phyloP scores from a whole-genome alignment of 495 filamentous ascomycete species.

The Lophiotrema nucula region DNA sequence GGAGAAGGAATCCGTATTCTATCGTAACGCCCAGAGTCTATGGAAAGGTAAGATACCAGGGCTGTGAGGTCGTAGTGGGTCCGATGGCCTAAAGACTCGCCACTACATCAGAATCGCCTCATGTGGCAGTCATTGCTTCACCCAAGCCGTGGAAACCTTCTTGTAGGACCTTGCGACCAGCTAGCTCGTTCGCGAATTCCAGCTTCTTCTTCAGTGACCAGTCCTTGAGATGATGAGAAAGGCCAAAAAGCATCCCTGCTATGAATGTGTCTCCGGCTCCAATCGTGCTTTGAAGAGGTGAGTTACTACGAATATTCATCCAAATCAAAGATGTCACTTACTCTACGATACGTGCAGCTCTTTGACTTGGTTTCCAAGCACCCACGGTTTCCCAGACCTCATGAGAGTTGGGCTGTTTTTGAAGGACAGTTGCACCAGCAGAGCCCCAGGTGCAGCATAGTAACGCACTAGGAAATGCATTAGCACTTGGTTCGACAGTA shows the following conservation, averaged over 20 bases:
- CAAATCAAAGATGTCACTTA: slow-evolving; percentile 45
- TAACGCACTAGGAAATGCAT: slow-evolving; percentile 48
- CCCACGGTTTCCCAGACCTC: neutral
- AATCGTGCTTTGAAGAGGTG: slow-evolving; percentile 51
- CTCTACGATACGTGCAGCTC: slow-evolving; percentile 67
- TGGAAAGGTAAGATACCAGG: slow-evolving; percentile 21
- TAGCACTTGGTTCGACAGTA: neutral
- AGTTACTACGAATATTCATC: neutral
- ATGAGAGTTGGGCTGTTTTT: neutral
- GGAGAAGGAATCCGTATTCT: slow-evolving; percentile 27
- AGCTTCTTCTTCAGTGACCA: slow-evolving; percentile 56
- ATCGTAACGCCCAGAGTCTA: slow-evolving; percentile 14
- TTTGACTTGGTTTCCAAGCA: slow-evolving; percentile 37
- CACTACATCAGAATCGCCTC: neutral
- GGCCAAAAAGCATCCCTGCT: slow-evolving; percentile 65
- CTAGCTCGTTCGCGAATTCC: slow-evolving; percentile 62
- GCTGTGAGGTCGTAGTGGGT: neutral
- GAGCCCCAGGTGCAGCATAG: slow-evolving; percentile 69
- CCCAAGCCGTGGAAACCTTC: slow-evolving; percentile 54
- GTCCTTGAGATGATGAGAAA: slow-evolving; percentile 51
- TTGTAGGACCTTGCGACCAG: slow-evolving; percentile 64
- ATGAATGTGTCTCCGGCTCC: slow-evolving; percentile 77
- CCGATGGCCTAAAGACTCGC: neutral
- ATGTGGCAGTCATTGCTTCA: neutral
- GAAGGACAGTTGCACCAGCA: slow-evolving; percentile 52